phyloP scores from a whole-genome alignment of 352 stramenopile genomes.

The Elongisporangium anandrum region DNA sequence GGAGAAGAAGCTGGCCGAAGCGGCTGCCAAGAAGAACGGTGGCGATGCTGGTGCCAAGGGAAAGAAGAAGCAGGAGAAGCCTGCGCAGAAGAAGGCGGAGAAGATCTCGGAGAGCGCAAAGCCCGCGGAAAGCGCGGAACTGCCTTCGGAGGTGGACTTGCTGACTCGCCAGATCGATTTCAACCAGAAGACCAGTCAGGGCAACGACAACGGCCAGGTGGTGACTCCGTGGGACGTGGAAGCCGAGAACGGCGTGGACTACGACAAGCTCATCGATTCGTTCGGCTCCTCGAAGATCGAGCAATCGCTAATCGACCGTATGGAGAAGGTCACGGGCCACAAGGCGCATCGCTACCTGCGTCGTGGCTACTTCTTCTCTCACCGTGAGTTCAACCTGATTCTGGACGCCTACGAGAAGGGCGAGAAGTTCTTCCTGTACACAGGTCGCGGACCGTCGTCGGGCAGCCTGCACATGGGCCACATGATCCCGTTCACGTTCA shows the following conservation, averaged over 20 bases:
- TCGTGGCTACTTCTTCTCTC: slow-evolving; percentile 99
- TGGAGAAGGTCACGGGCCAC: slow-evolving; percentile 94
- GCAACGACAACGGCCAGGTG: slow-evolving; percentile 58
- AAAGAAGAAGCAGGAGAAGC: slow-evolving; percentile 23
- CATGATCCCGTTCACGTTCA: slow-evolving; percentile 99
- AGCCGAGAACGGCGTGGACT: slow-evolving; percentile 97
- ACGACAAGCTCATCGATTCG: slow-evolving; percentile 97
- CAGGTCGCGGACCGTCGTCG: slow-evolving; percentile 95
- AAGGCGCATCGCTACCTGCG: slow-evolving; percentile 96
- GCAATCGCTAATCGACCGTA: slow-evolving; percentile 89
- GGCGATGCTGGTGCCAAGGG: slow-evolving; percentile 17
- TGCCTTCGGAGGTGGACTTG: slow-evolving; percentile 55
- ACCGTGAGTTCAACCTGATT: slow-evolving; percentile 97
- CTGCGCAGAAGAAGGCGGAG: slow-evolving; percentile 35
- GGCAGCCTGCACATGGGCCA: slow-evolving; percentile 99
- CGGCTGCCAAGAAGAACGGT: slow-evolving; percentile 49
- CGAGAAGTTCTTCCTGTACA: slow-evolving; percentile 99
- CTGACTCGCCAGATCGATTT: slow-evolving; percentile 73
- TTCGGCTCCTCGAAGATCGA: slow-evolving; percentile 97
- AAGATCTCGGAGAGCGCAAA: slow-evolving; percentile 76
- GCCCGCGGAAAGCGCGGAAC: slow-evolving; percentile 45
- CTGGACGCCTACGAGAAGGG: slow-evolving; percentile 94
- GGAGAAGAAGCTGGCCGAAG: slow-evolving; percentile 81
- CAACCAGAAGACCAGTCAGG: slow-evolving; percentile 52
- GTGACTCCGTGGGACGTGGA: slow-evolving; percentile 94